These are phyloP conservation scores for Periconia macrospinosa DNA, from an alignment of 2,329 filamentous ascomycete genomes.

Conservation along the genomic window DNA sequence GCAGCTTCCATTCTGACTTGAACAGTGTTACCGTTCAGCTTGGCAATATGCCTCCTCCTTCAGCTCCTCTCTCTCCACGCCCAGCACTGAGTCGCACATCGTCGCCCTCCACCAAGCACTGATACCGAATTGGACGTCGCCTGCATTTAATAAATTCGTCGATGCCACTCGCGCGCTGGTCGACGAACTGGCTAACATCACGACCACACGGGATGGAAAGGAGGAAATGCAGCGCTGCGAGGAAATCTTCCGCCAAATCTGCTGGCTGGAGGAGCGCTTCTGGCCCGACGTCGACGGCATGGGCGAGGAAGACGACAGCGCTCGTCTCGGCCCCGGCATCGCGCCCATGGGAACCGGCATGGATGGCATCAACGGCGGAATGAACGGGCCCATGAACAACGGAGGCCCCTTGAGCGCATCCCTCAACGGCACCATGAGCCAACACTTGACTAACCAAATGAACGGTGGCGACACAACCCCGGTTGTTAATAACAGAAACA, in stretches of 20 bases:
- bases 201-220: conserved; percentile 50
- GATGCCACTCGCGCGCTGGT: conserved; percentile 52
- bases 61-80: conserved; percentile 40
- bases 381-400: conserved; percentile 14
- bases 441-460: conserved; percentile 10
- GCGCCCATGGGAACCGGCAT: conserved; percentile 21
- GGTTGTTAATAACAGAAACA: conserved; percentile 22
- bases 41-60: conserved; percentile 54
- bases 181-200: conserved; percentile 53
- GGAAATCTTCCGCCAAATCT: conserved; percentile 51
- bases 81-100: conserved; percentile 47
- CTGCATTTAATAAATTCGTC: conserved; percentile 53
- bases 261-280: conserved; percentile 52
- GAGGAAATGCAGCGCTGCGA: conserved; percentile 53
- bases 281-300: conserved; percentile 55
- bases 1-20: not conserved
- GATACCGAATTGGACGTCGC: conserved; percentile 56
- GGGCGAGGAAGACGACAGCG: conserved; percentile 48
- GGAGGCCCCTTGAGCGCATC: conserved; percentile 7
- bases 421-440: conserved; percentile 15
- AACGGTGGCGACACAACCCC: conserved; percentile 22
- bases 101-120: conserved; percentile 53
- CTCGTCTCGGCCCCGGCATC: conserved; percentile 20
- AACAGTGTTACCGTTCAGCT: conserved; percentile 50
- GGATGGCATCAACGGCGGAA: conserved; percentile 17